Base-by-base conservation (phyloP, 495 filamentous ascomycete species). In the Neurospora sp. region DNA sequence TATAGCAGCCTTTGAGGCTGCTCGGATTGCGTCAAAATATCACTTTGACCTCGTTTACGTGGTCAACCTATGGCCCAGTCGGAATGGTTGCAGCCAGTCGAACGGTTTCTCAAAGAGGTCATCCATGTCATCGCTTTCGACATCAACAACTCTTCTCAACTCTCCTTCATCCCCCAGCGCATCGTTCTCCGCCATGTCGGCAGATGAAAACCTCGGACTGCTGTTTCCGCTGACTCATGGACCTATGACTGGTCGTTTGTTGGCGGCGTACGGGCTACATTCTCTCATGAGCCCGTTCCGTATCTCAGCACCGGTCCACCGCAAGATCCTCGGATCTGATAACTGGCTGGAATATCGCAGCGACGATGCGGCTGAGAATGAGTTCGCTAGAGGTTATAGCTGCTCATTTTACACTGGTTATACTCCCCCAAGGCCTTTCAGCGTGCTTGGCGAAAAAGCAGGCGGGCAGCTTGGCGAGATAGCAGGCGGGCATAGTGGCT, bases 21-120 rank as follows among this genome's bases (percentile, higher is more conserved):
- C 82, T 12, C 75, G 78, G 12, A 85, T 85, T 40, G 84, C 84
- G 6, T 73, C 75, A 1, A 76, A 76, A 38, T 84, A 84, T 72
- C 72, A 78, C 23, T 82, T 85, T 41, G 83, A 85, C 70, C 77
- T 85, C 5, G 78, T 85, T 5, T 85, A 85, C 42, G 78, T 85
- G 40, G 79, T 85, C 48, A 84, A 82, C 62, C 76, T 85, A 4
- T 84, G 83, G 84, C 84, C 84, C 6, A 79, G 46, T 42, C 70
- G 76, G 59, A 74, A 77, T 73, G 79, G 75, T 70, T 69, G 39
- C 27, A 71, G 71, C 18, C 70, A 48, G 40, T 69, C 12, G 14
- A 69, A 12, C 16, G 38, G 74, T 38, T 40, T 71, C 11, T 70
- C 73, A 41, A 74, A 70, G 16, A 62, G 71, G 16, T 31, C 73